phyloP scores from a whole-genome alignment of 2,329 filamentous ascomycete genomes.

The Malbranchea cinnamomea region DNA sequence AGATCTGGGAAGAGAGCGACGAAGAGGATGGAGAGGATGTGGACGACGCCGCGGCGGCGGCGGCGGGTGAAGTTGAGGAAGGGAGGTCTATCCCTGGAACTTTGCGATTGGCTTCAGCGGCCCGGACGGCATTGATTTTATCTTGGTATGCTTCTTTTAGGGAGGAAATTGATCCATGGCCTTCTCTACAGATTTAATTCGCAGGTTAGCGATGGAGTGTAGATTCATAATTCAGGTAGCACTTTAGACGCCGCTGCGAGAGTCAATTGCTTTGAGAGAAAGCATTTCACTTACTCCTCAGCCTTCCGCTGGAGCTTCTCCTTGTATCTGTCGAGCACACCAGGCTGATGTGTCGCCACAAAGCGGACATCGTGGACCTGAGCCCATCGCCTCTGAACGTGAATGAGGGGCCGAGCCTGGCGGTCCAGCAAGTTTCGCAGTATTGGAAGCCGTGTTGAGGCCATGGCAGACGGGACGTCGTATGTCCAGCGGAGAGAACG shows the following conservation, averaged over 20 bases:
- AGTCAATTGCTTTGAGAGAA: background rate
- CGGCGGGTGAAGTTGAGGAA: conserved; percentile 12
- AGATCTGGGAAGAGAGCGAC: conserved; percentile 26
- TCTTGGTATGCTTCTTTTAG: conserved; percentile 73
- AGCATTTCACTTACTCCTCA: conserved; percentile 35
- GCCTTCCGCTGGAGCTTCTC: conserved; percentile 75
- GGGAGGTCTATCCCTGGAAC: conserved; percentile 7
- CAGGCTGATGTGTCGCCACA: conserved; percentile 60
- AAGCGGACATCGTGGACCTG: conserved; percentile 87
- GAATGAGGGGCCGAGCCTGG: conserved; percentile 2
- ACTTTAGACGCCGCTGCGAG: background rate
- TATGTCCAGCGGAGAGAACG: no score
- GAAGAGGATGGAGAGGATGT: conserved; percentile 13
- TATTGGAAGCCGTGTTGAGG: conserved; percentile 6
- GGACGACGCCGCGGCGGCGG: conserved; percentile 22
- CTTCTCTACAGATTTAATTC: conserved; percentile 48
- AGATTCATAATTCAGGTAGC: background rate
- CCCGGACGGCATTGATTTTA: conserved; percentile 59
- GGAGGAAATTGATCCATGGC: conserved; percentile 42
- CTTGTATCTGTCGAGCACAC: conserved; percentile 68
- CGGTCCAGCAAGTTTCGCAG: conserved; percentile 6
- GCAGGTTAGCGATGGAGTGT: background rate
- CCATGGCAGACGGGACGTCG: no score
- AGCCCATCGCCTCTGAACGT: conserved; percentile 64
- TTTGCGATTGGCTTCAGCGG: conserved; percentile 32